Evolutionary conservation across 2,329 filamentous ascomycete species (phyloP), one percentile per base, ranked within the genome.

Genomic region (Talaromyces amestolkiae): DNA sequence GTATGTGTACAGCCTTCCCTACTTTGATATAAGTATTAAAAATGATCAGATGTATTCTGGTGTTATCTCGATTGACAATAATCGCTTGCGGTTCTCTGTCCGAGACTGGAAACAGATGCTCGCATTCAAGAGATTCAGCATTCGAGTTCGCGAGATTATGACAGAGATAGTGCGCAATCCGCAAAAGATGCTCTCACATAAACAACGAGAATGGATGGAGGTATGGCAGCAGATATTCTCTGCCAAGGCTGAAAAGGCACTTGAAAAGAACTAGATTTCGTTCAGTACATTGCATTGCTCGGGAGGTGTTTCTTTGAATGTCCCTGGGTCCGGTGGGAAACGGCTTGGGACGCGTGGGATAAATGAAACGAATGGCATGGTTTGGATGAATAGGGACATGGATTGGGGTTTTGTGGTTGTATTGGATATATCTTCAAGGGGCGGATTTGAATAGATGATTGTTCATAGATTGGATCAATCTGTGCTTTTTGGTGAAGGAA

Each of bases 51-150:
- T 97, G 81, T 96, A 92, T 74, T 87, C 93, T 0, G 95, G 95
- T 15, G 90, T 97, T 2, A 85, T 97, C 47, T 85, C 92, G 22
- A 85, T 99, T 53, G 95, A 97, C 74, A 91, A 92, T 53, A 96
- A 97, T 75, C 86, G 93, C 35, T 86, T 94, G 58, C 87, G 92
- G 58, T 97, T 98, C 75, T 86, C 90, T 24, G 85, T 96, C 0
- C 85, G 88, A 4, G 91, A 96, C 74, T 98, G 94, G 93, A 96
- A 93, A 79, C 89, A 89, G 0, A 89, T 95, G 84, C 86, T 97
- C 41, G 93, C 90, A n/a, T 81, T 99, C 73, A 97, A 97, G 78
- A 87, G 88, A 6, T 81, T 98, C 62, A 86, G 92, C 22, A 81
- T 83, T 1, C 85, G 90, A 31, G 81, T 97, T 19, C 87, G 89